Base-by-base conservation (phyloP, 305 asterid species). In the Solanum hybrid region DNA sequence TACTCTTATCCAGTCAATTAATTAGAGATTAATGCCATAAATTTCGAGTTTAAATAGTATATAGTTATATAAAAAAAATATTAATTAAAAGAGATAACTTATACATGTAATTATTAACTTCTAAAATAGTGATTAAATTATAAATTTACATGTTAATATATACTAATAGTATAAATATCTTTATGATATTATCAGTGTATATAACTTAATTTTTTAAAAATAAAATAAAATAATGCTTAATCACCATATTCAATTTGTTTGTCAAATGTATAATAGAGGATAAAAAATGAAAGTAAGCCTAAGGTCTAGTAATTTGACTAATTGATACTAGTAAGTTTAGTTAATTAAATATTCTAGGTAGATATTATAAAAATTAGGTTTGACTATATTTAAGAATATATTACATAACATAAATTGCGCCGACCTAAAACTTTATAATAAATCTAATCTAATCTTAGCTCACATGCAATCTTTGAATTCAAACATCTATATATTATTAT, bases 361-460 rank as follows among this genome's bases (percentile, higher is more conserved):
- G 64, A 24, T 73, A 29, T 19, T 73, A 73, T 79, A 38, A 24
- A 40, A 40, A 7, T 81, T 38, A 81, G 40, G 87, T 29, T 45
- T 45, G 73, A 27, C 72, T 82, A 82, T 27, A 31, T 51, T 29
- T 6, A 26, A 45, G 29, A 82, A 84, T 45, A 79, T 79, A 29
- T 79, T 38, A n/a, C n/a, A 79, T 7, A 79, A 19, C 17, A 82
- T 27, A 45, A 42, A 13, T 29, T 45, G 64, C 6, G 73, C 73
- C 73, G 11, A 84, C 73, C 19, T 84, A 45, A 45, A 27, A 10
- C 10, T 9, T 42, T 82, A 15, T 24, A 45, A 29, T 32, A 84
- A 84, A 84, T 84, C 29, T 84, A 45, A 82, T 71, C 87, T 29
- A 82, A 82, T 82, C 87, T 45, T 84, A 17, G 87, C 87, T 45